Conservation (phyloP, 192 early-diverging fungal species). For the Entomortierella beljakovae region DNA sequence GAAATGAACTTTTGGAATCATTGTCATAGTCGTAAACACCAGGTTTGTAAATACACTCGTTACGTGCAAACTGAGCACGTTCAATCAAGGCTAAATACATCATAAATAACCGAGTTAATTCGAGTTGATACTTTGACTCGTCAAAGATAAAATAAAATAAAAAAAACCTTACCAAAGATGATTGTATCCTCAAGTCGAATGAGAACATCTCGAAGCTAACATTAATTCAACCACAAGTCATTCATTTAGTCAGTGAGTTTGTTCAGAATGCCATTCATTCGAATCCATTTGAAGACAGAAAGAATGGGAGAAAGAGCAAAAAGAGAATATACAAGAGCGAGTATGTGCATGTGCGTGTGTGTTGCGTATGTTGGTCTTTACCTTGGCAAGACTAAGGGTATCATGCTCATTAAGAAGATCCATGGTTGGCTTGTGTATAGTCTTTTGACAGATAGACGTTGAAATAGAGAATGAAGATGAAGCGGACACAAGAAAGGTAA, state of each 20-base stretch:
- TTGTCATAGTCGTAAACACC: conserved; percentile 75
- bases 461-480: background rate
- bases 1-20: conserved; percentile 80
- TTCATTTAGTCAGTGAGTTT: too few species aligned
- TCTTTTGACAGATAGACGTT: background rate
- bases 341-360: background rate
- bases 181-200: conserved; percentile 97
- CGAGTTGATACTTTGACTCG: background rate
- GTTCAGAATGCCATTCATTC: too few species aligned
- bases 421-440: conserved; percentile 12
- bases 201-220: conserved; percentile 76
- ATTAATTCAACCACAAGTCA: background rate
- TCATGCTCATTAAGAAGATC: conserved; percentile 37
- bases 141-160: background rate
- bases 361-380: too few species aligned
- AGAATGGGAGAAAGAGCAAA: background rate
- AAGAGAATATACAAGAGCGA: background rate
- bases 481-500: background rate
- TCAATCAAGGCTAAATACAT: conserved; percentile 85
- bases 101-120: background rate
- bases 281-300: too few species aligned
- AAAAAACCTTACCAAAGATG: conserved; percentile 73
- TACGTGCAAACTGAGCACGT: conserved; percentile 90
- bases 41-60: conserved; percentile 82
- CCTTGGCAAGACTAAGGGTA: conserved; percentile 50